phyloP scores from a whole-genome alignment of 352 stramenopile species.

The Pythium pyrilobum region DNA sequence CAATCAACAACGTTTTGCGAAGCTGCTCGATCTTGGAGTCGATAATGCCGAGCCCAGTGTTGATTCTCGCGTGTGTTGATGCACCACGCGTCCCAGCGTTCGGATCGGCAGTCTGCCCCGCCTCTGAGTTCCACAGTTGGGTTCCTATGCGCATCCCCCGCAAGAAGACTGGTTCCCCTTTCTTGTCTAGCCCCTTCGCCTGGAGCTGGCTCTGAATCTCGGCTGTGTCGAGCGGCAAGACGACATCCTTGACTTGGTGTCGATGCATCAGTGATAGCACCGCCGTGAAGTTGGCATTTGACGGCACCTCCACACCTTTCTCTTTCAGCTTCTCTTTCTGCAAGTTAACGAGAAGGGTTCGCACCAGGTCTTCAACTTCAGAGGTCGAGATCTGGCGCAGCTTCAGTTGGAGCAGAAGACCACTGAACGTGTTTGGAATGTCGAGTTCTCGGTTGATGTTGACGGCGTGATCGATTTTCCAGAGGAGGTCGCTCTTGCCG shows the following conservation, averaged over 20 bases:
- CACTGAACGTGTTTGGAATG: conserved; percentile 35
- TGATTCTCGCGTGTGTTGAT: conserved; percentile 19
- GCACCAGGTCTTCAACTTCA: conserved; percentile 54
- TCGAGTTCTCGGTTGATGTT: conserved; percentile 54
- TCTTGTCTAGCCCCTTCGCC: conserved; percentile 50
- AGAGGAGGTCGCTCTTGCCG: conserved; percentile 64
- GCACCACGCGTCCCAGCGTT: background rate
- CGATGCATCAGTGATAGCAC: conserved; percentile 50
- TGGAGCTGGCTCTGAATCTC: conserved; percentile 45
- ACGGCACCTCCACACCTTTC: conserved; percentile 36
- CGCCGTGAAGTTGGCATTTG: conserved; percentile 38
- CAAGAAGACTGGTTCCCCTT: conserved; percentile 48
- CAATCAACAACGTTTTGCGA: conserved; percentile 53
- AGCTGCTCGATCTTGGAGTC: conserved; percentile 64
- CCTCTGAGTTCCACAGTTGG: conserved; percentile 23
- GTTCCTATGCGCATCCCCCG: conserved; percentile 63
- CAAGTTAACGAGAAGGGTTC: conserved; percentile 42
- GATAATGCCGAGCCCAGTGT: conserved; percentile 49
- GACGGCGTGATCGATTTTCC: conserved; percentile 67
- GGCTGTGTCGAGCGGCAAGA: conserved; percentile 30
- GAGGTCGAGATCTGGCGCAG: conserved; percentile 45
- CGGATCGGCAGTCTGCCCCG: background rate
- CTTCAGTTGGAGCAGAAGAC: conserved; percentile 47
- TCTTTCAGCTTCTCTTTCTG: conserved; percentile 55
- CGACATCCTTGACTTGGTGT: conserved; percentile 49